A percentile compares a stretch with the other conserved stretches of the same genome.
Evolutionary conservation across 2,329 filamentous ascomycete genomes (phyloP).

Genomic region (Boeremia lycopersici): DNA sequence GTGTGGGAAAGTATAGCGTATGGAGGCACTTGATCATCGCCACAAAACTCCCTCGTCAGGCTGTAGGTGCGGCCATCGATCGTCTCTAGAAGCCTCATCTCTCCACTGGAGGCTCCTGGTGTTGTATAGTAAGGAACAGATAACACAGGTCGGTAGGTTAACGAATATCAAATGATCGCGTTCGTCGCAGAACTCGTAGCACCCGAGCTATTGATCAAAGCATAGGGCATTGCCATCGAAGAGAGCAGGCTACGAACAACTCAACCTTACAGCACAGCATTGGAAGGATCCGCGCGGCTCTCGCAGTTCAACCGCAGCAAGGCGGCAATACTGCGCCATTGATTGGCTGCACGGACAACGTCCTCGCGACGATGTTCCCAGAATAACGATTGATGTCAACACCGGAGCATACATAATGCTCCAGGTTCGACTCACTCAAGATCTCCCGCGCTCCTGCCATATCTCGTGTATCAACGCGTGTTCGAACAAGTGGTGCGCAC

Average conservation of each 20-base stretch:
- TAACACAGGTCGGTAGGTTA: background rate
- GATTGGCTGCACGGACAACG: constrained; percentile 2
- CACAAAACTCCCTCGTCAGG: constrained; percentile 4
- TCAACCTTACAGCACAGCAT: background rate
- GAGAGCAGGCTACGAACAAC: background rate
- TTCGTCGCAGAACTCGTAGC: too few relatives aligned
- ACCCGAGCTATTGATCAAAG: background rate
- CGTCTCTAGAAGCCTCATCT: constrained; percentile 21
- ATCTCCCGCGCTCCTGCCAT: too few relatives aligned
- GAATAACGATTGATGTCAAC: background rate
- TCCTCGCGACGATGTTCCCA: background rate
- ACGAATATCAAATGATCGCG: too few relatives aligned
- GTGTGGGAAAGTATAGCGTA: constrained; percentile 29
- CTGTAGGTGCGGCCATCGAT: constrained; percentile 10
- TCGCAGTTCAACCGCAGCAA: background rate
- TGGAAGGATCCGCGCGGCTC: background rate
- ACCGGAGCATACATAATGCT: background rate
- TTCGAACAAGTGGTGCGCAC: too few relatives aligned
- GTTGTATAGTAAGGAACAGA: background rate
- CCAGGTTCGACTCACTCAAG: background rate
- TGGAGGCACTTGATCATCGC: background rate
- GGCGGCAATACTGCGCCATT: constrained; percentile 3
- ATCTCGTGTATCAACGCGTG: too few relatives aligned
- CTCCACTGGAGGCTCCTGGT: background rate
- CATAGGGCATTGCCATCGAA: background rate